phyloP scores from a whole-genome alignment of 345 rosid genomes.

The Pistacia vera region DNA sequence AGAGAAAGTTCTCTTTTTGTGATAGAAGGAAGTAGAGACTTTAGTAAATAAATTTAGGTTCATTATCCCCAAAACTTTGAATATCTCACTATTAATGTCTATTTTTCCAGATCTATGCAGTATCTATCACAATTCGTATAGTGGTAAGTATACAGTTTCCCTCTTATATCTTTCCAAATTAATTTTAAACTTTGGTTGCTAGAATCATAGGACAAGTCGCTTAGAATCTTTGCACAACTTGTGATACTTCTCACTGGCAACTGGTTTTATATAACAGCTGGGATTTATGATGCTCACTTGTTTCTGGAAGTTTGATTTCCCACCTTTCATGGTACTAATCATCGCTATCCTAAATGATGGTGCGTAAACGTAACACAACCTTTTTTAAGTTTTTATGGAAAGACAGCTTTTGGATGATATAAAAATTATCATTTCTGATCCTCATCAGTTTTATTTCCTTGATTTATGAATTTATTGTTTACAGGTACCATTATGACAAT shows the following conservation, averaged over 20 bases:
- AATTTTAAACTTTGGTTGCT: neutral
- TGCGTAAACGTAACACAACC: slow-evolving; percentile 22
- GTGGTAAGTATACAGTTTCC: slow-evolving; percentile 52
- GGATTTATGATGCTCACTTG: slow-evolving; percentile 77
- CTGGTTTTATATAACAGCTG: slow-evolving; percentile 37
- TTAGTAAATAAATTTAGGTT: neutral
- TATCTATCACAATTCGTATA: slow-evolving; percentile 87
- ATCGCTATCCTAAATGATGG: slow-evolving; percentile 85
- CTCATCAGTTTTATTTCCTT: neutral
- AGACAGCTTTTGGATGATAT: too few species aligned
- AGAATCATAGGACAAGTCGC: neutral
- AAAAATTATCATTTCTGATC: too few species aligned
- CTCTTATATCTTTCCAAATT: neutral
- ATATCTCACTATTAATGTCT: slow-evolving; percentile 7
- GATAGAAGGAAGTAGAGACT: neutral
- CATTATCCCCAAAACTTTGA: neutral
- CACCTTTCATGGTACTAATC: slow-evolving; percentile 88
- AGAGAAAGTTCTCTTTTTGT: neutral
- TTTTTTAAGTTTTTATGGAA: neutral
- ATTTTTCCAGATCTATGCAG: slow-evolving; percentile 67
- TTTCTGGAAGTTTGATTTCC: slow-evolving; percentile 76
- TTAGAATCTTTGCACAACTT: neutral
- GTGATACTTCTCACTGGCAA: neutral
- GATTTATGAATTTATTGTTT: slow-evolving; percentile 1
- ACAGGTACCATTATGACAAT: slow-evolving; percentile 91